A percentile compares a stretch with the other conserved stretches of the same genome.
Evolutionary conservation across 306 rosid genomes (phyloP).

Genomic region (Pyrus betulifolia): DNA sequence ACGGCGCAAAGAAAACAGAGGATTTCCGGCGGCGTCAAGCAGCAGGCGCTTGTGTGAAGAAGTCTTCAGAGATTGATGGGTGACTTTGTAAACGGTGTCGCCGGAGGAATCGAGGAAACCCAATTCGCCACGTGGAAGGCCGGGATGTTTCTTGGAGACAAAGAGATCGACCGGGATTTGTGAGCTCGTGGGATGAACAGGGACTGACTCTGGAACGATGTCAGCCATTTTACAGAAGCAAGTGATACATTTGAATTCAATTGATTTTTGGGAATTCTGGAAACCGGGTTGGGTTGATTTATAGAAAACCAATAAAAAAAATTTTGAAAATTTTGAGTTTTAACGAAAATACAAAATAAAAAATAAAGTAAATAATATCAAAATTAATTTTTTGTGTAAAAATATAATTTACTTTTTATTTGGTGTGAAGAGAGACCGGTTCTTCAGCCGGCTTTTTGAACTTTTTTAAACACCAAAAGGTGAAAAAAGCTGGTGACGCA

Average conservation of each 20-base stretch:
- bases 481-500: not conserved
- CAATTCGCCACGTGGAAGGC: constrained; percentile 41
- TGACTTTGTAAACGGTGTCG: constrained; percentile 37
- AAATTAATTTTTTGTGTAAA: too few relatives aligned
- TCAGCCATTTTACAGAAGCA: not conserved
- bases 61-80: constrained; percentile 33
- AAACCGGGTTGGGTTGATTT: not conserved
- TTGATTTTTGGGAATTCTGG: not conserved
- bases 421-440: not conserved
- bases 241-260: not conserved
- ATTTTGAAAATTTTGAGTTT: too few relatives aligned
- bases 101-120: constrained; percentile 42
- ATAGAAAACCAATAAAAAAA: too few relatives aligned
- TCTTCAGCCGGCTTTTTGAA: not conserved
- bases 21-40: constrained; percentile 42
- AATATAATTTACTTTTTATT: too few relatives aligned
- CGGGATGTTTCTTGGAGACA: constrained; percentile 57
- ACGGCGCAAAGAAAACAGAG: constrained; percentile 46
- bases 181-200: constrained; percentile 1
- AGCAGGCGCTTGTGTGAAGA: constrained; percentile 29
- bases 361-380: rapidly evolving
- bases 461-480: not conserved
- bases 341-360: too few relatives aligned
- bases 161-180: constrained; percentile 74
- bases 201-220: constrained; percentile 2